Conservation (phyloP, 495 filamentous ascomycete genomes). For the Bathelium albidoporum region DNA sequence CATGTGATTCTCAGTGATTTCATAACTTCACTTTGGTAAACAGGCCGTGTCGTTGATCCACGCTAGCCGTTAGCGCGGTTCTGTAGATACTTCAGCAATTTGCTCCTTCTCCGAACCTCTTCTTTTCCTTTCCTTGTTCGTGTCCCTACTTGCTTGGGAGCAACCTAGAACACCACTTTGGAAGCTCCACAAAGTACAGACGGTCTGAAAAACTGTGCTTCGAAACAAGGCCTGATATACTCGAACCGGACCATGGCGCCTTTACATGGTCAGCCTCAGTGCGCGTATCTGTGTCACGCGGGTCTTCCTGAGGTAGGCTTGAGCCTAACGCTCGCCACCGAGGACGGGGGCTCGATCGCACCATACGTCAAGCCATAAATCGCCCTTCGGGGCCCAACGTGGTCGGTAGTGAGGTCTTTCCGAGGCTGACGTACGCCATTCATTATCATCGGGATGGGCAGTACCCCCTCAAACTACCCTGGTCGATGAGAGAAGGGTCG, state of each 20-base stretch:
- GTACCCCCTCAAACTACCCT: background rate
- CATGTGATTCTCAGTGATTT: background rate
- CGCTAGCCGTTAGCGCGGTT: background rate
- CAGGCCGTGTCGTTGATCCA: background rate
- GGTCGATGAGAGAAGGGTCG: conserved; percentile 2
- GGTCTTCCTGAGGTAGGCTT: conserved; percentile 4
- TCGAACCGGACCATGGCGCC: background rate
- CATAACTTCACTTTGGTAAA: background rate
- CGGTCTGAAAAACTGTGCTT: background rate
- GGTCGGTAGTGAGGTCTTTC: background rate
- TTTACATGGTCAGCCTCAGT: background rate
- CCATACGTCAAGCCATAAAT: conserved; percentile 1
- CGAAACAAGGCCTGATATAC: background rate
- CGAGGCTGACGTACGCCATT: background rate
- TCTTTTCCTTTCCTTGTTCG: background rate
- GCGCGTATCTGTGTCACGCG: background rate
- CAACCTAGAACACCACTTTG: background rate
- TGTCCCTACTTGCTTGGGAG: background rate
- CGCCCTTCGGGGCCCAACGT: background rate
- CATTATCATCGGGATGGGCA: conserved; percentile 2
- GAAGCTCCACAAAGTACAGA: background rate
- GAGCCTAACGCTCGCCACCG: background rate
- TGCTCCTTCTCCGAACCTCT: background rate
- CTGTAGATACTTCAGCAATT: background rate
- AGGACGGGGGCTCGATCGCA: background rate